These are phyloP conservation scores for Xerocomellus amylosporus DNA, from an alignment of 768 basidiomycete species.

Conservation along the genomic window DNA sequence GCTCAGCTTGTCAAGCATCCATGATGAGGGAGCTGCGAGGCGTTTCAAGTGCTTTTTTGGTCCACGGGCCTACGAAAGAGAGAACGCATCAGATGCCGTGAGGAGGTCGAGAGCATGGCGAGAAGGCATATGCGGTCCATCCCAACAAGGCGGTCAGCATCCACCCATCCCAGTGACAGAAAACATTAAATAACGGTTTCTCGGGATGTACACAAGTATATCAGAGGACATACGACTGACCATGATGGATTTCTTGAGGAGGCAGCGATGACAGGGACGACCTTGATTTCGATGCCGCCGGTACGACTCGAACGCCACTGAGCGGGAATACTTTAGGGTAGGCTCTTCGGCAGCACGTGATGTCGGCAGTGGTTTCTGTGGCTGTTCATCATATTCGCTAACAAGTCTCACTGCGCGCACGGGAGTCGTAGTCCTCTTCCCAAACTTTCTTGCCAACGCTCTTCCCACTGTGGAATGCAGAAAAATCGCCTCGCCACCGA, in stretches of 20 bases:
- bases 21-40: constrained; percentile 93
- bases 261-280: constrained; percentile 17
- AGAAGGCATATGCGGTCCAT: constrained; percentile 14
- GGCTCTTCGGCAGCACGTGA: constrained; percentile 24
- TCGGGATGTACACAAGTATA: background rate
- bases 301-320: background rate
- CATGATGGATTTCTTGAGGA: constrained; percentile 33
- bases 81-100: constrained; percentile 14
- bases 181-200: background rate
- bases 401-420: constrained; percentile 2
- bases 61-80: constrained; percentile 75
- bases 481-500: constrained; percentile 9
- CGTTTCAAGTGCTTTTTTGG: constrained; percentile 99
- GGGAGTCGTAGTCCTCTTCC: background rate
- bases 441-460: background rate
- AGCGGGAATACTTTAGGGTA: constrained; percentile 23
- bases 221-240: constrained; percentile 24
- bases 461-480: constrained; percentile 21
- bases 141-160: constrained; percentile 20
- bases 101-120: background rate
- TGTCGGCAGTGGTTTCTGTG: background rate
- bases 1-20: constrained; percentile 99
- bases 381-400: constrained; percentile 6
- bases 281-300: constrained; percentile 21
- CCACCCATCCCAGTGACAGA: constrained; percentile 22